Evolutionary conservation across 371 early-diverging fungal genomes (phyloP), one percentile per base, ranked within the genome.

Genomic region (Circinella minor): DNA sequence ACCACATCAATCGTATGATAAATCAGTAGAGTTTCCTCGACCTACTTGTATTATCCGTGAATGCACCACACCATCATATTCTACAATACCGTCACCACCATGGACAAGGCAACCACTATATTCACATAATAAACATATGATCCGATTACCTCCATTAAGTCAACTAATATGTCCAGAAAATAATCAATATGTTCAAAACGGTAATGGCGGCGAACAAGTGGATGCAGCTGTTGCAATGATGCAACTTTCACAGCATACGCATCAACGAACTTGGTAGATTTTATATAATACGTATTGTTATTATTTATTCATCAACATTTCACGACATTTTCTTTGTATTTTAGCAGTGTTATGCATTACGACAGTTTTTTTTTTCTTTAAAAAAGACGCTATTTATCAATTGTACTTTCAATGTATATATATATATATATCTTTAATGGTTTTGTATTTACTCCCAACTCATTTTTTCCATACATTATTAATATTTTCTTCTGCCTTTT

Each of bases 151-250:
- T 38, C 67, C 78, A 27, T 66, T 74, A 46, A 71, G 65, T 20
- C 73, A 70, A 8, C 18, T 72, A 46, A 17, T 78, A 48, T 39
- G 64, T 37, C 14, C 46, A 61, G 48, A 68, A 20, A 11, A 9
- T 9, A 11, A 43, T 43, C 43, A 2, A 27, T 27, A 43, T 43
- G 11, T 43, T 43, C 6, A 43, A 9, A 6, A 43, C 43, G 3
- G 11, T 43, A 43, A 43, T 43, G 34, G 55, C 43, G 48, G 36
- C 5, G 67, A 64, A n/a, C 78, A 81, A 64, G 75, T 73, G 4
- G 72, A 78, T 57, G 81, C 81, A 55, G 81, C 74, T 11, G 72
- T 68, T 10, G 78, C 81, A 14, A 81, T 81, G 81, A 77, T 81
- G 67, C 79, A 81, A 59, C 63, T 81, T 55, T 34, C 48, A 36